Percentiles rank a stretch among this genome's conserved stretches.
These are phyloP conservation scores for Penicillium paxilli DNA, from an alignment of 495 filamentous ascomycete species.

Conservation along the genomic window DNA sequence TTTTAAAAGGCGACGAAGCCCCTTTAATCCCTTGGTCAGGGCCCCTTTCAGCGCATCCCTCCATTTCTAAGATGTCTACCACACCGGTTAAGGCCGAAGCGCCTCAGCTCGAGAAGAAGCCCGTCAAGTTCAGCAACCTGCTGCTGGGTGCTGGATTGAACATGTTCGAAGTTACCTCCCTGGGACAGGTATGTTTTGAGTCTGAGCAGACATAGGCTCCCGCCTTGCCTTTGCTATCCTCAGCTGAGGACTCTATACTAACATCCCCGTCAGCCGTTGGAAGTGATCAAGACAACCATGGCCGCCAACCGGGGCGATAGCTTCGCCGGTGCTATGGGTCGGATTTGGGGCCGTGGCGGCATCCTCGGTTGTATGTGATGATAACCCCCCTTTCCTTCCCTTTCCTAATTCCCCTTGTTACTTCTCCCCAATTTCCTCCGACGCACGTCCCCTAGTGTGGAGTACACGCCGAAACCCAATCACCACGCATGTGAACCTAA, in stretches of 20 bases:
- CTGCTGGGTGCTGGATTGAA: slow-evolving; percentile 94
- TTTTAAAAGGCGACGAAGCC: slow-evolving; percentile 68
- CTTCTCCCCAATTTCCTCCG: slow-evolving; percentile 19
- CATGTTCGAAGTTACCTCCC: slow-evolving; percentile 92
- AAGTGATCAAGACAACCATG: slow-evolving; percentile 99
- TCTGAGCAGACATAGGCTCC: too few species aligned
- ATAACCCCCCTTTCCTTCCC: slow-evolving; percentile 3
- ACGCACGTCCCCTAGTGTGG: slow-evolving; percentile 21
- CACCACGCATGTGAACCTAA: slow-evolving; percentile 3
- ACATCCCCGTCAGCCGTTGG: slow-evolving; percentile 68
- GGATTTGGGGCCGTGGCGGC: slow-evolving; percentile 94
- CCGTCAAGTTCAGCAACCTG: slow-evolving; percentile 99
- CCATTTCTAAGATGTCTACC: slow-evolving; percentile 48
- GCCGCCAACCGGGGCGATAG: slow-evolving; percentile 91
- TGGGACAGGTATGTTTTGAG: slow-evolving; percentile 75
- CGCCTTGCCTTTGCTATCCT: too few species aligned
- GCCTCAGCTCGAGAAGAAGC: slow-evolving; percentile 88
- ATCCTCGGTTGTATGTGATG: slow-evolving; percentile 84
- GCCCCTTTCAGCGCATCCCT: slow-evolving; percentile 58
- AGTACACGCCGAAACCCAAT: background rate
- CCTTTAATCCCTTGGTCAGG: slow-evolving; percentile 90
- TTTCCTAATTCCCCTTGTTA: background rate
- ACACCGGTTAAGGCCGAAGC: slow-evolving; percentile 50
- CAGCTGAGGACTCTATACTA: slow-evolving; percentile 10
- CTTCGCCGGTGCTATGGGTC: slow-evolving; percentile 75